A percentile compares a stretch with the other conserved stretches of the same genome.
Conservation (phyloP, 352 stramenopile genomes). For the Globisporangium spiculum region DNA sequence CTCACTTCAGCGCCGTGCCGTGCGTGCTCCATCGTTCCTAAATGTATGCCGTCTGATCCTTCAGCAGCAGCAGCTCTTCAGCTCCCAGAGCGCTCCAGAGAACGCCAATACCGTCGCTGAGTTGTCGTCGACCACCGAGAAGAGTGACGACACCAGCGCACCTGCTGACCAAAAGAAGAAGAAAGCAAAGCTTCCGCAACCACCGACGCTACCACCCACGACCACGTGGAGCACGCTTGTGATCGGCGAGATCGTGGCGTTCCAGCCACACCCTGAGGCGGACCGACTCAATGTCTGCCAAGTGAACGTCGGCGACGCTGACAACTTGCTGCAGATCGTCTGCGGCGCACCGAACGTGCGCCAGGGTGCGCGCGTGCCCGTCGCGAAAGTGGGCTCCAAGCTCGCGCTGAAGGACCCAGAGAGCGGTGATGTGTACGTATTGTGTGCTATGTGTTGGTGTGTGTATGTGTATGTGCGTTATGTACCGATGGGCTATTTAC, state of each 20-base stretch:
- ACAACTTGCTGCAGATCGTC: slow-evolving; percentile 72
- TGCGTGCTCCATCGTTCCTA: not conserved
- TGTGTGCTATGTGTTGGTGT: not conserved
- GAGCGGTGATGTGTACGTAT: slow-evolving; percentile 51
- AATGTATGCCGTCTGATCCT: not conserved
- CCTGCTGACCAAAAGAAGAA: not conserved
- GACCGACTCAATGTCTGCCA: slow-evolving; percentile 68
- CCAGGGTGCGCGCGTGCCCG: slow-evolving; percentile 55
- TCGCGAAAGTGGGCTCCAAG: slow-evolving; percentile 61
- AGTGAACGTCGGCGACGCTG: slow-evolving; percentile 56
- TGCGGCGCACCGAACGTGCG: slow-evolving; percentile 67
- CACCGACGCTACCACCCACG: slow-evolving; percentile 24
- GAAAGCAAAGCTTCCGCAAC: slow-evolving; percentile 13
- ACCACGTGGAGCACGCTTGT: slow-evolving; percentile 69
- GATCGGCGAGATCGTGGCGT: slow-evolving; percentile 67
- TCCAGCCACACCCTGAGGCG: slow-evolving; percentile 55
- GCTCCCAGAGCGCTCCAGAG: not conserved
- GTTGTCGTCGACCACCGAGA: not conserved
- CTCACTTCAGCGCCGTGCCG: not conserved
- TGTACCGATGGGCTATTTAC: not conserved
- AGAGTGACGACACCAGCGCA: not conserved
- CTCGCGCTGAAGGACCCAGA: slow-evolving; percentile 51
- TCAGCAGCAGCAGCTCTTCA: slow-evolving; percentile 7
- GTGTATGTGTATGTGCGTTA: not conserved
- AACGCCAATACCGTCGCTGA: not conserved